A percentile compares a stretch with the other conserved stretches of the same genome.
phyloP scores from a whole-genome alignment of 805 yeast genomes.

The Debaryomyces tyrocola region DNA sequence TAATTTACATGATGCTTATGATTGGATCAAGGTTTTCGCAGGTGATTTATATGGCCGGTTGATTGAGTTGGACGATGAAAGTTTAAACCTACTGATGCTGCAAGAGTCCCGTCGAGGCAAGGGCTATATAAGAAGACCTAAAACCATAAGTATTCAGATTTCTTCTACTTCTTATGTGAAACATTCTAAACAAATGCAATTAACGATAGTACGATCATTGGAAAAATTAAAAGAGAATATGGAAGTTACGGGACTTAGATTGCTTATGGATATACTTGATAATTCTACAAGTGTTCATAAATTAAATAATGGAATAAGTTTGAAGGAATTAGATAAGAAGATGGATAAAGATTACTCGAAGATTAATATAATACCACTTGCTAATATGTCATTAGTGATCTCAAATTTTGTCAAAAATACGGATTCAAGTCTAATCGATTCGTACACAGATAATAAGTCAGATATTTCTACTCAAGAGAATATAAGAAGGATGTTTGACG shows the following conservation, averaged over 20 bases:
- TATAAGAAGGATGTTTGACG: constrained; percentile 15
- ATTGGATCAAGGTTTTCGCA: constrained; percentile 82
- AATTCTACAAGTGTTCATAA: constrained; percentile 17
- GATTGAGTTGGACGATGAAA: constrained; percentile 73
- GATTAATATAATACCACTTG: constrained; percentile 41
- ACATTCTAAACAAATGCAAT: constrained; percentile 43
- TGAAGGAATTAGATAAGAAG: constrained; percentile 16
- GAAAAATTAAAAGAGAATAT: constrained; percentile 33
- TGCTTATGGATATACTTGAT: constrained; percentile 43
- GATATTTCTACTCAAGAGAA: constrained; percentile 2
- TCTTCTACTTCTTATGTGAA: constrained; percentile 19
- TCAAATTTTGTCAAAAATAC: constrained; percentile 52
- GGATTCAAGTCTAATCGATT: constrained; percentile 32
- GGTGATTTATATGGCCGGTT: constrained; percentile 76
- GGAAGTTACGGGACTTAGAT: constrained; percentile 29
- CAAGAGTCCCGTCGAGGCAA: constrained; percentile 21
- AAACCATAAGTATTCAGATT: constrained; percentile 47
- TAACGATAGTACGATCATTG: constrained; percentile 36
- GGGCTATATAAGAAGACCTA: constrained; percentile 48
- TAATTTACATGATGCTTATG: constrained; percentile 54
- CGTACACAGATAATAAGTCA: constrained; percentile 18
- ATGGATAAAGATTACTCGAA: constrained; percentile 13
- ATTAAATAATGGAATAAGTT: constrained; percentile 19
- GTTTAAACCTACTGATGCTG: constrained; percentile 26
- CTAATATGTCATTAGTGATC: constrained; percentile 50